Evolutionary conservation across 371 early-diverging fungal genomes (phyloP).

Genomic region (Saksenaea oblongispora): DNA sequence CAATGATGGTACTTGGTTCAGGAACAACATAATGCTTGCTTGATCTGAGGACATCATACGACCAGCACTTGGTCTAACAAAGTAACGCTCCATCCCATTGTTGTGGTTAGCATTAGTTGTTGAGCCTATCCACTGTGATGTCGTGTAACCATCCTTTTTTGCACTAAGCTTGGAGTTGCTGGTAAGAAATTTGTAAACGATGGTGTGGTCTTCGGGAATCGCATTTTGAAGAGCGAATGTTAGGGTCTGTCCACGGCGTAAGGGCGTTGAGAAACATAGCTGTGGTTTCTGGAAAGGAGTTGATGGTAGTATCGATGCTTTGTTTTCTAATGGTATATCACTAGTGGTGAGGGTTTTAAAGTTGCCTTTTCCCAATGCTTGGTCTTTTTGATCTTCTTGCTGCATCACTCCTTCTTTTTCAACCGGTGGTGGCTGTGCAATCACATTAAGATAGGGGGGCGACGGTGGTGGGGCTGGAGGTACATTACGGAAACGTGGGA

Average conservation of each 20-base stretch:
- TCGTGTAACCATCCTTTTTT: not conserved
- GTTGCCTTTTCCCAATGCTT: not conserved
- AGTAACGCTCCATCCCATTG: conserved; percentile 34
- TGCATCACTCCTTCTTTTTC: not conserved
- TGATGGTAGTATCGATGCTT: conserved; percentile 6
- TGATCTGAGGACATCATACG: conserved; percentile 29
- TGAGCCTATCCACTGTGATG: not conserved
- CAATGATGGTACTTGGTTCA: conserved; percentile 37
- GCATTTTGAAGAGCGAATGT: conserved; percentile 34
- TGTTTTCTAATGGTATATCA: conserved; percentile 12
- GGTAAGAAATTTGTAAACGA: conserved; percentile 48
- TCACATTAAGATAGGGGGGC: conserved; percentile 37
- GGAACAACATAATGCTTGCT: conserved; percentile 33
- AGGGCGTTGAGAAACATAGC: conserved; percentile 28
- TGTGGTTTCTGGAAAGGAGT: conserved; percentile 1
- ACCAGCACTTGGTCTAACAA: conserved; percentile 49
- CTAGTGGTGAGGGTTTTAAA: not conserved
- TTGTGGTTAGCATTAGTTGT: not conserved
- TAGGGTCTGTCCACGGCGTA: conserved; percentile 39
- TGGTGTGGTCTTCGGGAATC: conserved; percentile 46
- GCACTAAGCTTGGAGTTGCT: conserved; percentile 20
- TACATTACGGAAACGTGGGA: conserved; percentile 48
- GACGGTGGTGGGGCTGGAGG: conserved; percentile 49
- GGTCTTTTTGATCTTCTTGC: not conserved
- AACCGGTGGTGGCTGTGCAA: conserved; percentile 10